Percentiles rank a stretch among this genome's conserved stretches.
Evolutionary conservation across 2,329 filamentous ascomycete species (phyloP).

Genomic region (Cercospora sesami): DNA sequence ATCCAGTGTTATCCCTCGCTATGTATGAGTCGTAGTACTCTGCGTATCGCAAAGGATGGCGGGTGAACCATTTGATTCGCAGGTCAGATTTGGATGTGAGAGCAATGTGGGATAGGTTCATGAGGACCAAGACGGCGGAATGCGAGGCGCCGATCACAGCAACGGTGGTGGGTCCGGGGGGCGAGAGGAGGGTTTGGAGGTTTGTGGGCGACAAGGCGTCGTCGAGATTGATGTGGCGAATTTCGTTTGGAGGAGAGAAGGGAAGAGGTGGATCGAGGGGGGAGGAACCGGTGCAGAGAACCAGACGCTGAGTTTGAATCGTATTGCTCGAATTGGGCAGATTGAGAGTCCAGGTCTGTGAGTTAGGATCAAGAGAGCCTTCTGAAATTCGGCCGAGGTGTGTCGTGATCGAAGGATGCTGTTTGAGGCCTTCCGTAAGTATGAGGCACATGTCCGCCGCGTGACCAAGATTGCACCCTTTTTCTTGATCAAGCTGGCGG

Average conservation of each 20-base stretch:
- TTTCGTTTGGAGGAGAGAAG: constrained; percentile 38
- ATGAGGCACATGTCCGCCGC: constrained; percentile 58
- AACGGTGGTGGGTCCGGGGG: constrained; percentile 46
- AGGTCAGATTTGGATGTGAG: constrained; percentile 54
- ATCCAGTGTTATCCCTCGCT: constrained; percentile 63
- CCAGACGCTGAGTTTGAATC: constrained; percentile 44
- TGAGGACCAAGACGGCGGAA: constrained; percentile 62
- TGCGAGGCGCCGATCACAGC: constrained; percentile 64
- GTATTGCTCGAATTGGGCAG: constrained; percentile 33
- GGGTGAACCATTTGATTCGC: constrained; percentile 61
- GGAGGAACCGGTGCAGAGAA: constrained; percentile 61
- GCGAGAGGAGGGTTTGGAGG: constrained; percentile 46
- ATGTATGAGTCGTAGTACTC: constrained; percentile 65
- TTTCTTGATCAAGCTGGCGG: constrained; percentile 55
- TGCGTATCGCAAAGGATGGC: constrained; percentile 62
- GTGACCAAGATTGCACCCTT: constrained; percentile 58
- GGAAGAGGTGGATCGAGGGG: constrained; percentile 51
- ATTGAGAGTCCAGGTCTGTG: constrained; percentile 43
- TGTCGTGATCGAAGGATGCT: constrained; percentile 44
- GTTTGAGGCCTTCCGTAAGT: constrained; percentile 50
- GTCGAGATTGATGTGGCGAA: constrained; percentile 56
- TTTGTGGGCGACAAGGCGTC: constrained; percentile 56
- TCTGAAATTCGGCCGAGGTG: constrained; percentile 43
- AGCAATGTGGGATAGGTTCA: constrained; percentile 60
- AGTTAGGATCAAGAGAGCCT: constrained; percentile 43